phyloP scores from a whole-genome alignment of 306 rosid species.

The Quillaja saponaria region DNA sequence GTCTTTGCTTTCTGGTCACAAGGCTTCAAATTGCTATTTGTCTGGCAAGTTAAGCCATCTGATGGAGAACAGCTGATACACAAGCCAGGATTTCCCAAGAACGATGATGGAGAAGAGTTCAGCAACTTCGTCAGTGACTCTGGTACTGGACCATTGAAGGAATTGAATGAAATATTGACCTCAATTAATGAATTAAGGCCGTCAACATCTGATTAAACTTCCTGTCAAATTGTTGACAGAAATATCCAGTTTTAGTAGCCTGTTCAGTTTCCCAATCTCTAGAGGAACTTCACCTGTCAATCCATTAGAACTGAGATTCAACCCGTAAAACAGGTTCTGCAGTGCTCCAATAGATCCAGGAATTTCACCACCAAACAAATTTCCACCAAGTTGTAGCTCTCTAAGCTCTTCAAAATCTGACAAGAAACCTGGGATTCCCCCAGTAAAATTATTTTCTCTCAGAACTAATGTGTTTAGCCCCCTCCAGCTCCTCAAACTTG shows the following conservation, averaged over 20 bases:
- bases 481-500: constrained; percentile 57
- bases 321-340: constrained; percentile 43
- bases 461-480: constrained; percentile 46
- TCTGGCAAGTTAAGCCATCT: constrained; percentile 37
- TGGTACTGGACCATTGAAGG: constrained; percentile 65
- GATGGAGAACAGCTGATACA: constrained; percentile 52
- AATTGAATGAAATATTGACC: constrained; percentile 64
- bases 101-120: constrained; percentile 45
- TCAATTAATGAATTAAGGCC: constrained; percentile 44
- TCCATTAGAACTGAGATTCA: constrained; percentile 78
- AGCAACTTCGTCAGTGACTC: constrained; percentile 46
- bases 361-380: constrained; percentile 66
- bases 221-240: constrained; percentile 81
- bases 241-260: constrained; percentile 50
- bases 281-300: constrained; percentile 65
- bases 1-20: constrained; percentile 46
- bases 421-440: constrained; percentile 62
- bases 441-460: constrained; percentile 62
- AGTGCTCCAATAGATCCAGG: constrained; percentile 62
- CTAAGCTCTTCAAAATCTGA: constrained; percentile 43
- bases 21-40: constrained; percentile 36
- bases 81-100: constrained; percentile 59
- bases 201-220: constrained; percentile 44
- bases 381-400: constrained; percentile 77
- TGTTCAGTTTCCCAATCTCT: constrained; percentile 44